Base-by-base conservation (phyloP, 2,329 filamentous ascomycete genomes). In the Sporothrix variecibatus region DNA sequence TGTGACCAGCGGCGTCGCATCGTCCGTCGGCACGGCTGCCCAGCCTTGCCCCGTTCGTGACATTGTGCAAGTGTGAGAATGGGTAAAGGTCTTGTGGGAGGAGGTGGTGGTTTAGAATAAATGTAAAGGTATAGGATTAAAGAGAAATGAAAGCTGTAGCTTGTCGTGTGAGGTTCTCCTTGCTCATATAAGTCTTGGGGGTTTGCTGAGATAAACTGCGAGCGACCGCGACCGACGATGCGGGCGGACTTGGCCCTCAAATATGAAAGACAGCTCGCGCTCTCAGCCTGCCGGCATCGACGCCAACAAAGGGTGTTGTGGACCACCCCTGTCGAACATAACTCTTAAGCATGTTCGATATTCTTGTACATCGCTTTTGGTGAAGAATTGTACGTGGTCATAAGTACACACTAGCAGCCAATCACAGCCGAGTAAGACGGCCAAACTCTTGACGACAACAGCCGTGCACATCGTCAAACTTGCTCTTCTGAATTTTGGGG, bases 341-440 rank as follows among this genome's bases (percentile, higher is more conserved):
- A 74, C 68, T 7, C 28, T 23, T 71, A 74, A 72, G 46, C 58
- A 74, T 74, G 73, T 74, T 74, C 3, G 72, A 74, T 70, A 71
- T 49, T 6, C 11, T 20, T 53, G 67, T 53, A 70, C 67, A 3
- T 70, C 5, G 20, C 15, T 0, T 51, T 53, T 70, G 28, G 46
- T n/a, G 43, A 3, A 43, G 6, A 43, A 11, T 43, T 43, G 28
- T 12, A 17, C 1, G 12, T 3, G 2, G 7, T 20, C 5, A 23
- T 3, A 69, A 8, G 67, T 67, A 67, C 40, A 9, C 40, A 20
- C 40, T 67, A 67, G 17, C 64, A 46, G 40, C 38, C n/a, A 49
- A 20, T 67, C 64, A 49, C 23, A 12, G 23, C 3, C 12, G 38
- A 26, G 60, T 67, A 67, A 67, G 64, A 67, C 64, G 64, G 64